Conservation (phyloP, 495 filamentous ascomycete genomes). For the Hypoxylon subgilvum region DNA sequence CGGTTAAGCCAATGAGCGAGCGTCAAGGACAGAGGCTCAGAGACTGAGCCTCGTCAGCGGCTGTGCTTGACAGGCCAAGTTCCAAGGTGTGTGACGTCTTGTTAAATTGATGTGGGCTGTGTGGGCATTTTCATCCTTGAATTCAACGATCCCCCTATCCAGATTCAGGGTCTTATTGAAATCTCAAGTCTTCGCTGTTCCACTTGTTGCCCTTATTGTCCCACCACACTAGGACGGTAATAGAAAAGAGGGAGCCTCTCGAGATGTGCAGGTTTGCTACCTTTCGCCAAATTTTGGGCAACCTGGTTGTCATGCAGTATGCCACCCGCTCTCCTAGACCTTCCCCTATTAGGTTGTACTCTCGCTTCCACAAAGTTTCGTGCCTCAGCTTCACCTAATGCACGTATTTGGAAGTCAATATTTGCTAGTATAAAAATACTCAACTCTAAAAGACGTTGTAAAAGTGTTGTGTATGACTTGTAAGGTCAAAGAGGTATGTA, state of each 20-base stretch:
- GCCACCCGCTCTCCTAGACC: conserved; percentile 2
- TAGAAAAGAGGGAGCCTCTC: conserved; percentile 3
- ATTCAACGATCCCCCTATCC: conserved; percentile 13
- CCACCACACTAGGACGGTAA: conserved; percentile 12
- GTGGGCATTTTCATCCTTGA: conserved; percentile 16
- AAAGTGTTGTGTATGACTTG: no score
- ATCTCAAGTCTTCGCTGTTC: conserved; percentile 23
- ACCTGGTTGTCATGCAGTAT: no score
- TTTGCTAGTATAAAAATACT: no score
- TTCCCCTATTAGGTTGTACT: background rate
- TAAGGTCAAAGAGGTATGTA: no score
- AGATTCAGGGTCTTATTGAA: background rate
- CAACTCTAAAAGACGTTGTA: no score
- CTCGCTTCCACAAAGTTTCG: no score
- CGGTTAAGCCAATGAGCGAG: background rate
- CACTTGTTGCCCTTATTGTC: conserved; percentile 12
- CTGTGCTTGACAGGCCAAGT: conserved; percentile 7
- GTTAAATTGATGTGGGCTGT: conserved; percentile 19
- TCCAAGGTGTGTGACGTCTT: background rate
- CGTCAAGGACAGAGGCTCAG: conserved; percentile 18
- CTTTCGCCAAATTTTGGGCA: background rate
- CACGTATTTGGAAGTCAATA: no score
- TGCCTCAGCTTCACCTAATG: no score
- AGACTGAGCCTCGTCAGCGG: no score
- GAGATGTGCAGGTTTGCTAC: background rate